phyloP scores from a whole-genome alignment of 2,329 filamentous ascomycete genomes.

The Fusarium sp. region DNA sequence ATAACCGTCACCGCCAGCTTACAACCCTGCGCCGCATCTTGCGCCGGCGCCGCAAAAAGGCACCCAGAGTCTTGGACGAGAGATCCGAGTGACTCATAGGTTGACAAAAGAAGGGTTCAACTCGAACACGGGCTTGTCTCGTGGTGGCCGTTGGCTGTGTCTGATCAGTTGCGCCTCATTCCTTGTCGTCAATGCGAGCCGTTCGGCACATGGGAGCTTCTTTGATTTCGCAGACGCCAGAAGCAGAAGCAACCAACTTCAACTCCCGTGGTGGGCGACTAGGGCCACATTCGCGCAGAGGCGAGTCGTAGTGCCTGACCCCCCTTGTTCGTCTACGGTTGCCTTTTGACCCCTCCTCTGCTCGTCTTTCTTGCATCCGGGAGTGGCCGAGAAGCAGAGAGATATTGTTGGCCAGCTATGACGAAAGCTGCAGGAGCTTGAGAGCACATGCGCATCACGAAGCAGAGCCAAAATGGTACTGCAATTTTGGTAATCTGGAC shows the following conservation, averaged over 20 bases:
- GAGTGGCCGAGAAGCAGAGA: constrained; percentile 31
- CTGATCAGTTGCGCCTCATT: constrained; percentile 14
- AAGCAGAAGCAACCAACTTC: constrained; percentile 13
- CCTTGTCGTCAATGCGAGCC: constrained; percentile 33
- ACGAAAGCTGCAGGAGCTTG: constrained; percentile 25
- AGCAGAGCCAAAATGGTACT: constrained; percentile 6
- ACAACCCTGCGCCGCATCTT: constrained; percentile 27
- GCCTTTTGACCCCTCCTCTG: constrained; percentile 27
- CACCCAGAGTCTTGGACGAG: constrained; percentile 23
- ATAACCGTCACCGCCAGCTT: constrained; percentile 33
- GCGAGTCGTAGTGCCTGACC: constrained; percentile 5
- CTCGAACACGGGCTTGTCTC: constrained; percentile 20
- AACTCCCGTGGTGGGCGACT: constrained; percentile 38
- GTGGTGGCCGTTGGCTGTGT: constrained; percentile 19
- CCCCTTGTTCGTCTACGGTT: constrained; percentile 33
- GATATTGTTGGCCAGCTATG: constrained; percentile 25
- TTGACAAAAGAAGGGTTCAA: constrained; percentile 25
- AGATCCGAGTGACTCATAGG: constrained; percentile 40
- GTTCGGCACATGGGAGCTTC: constrained; percentile 40
- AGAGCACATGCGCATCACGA: constrained; percentile 26
- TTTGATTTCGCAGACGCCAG: constrained; percentile 24
- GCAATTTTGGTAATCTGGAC: constrained; percentile 3
- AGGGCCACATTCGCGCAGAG: constrained; percentile 10
- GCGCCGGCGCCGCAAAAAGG: constrained; percentile 34
- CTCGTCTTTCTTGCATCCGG: constrained; percentile 37